These are phyloP conservation scores for Boletus tylopilopsis DNA, from an alignment of 768 basidiomycete genomes.

Conservation along the genomic window DNA sequence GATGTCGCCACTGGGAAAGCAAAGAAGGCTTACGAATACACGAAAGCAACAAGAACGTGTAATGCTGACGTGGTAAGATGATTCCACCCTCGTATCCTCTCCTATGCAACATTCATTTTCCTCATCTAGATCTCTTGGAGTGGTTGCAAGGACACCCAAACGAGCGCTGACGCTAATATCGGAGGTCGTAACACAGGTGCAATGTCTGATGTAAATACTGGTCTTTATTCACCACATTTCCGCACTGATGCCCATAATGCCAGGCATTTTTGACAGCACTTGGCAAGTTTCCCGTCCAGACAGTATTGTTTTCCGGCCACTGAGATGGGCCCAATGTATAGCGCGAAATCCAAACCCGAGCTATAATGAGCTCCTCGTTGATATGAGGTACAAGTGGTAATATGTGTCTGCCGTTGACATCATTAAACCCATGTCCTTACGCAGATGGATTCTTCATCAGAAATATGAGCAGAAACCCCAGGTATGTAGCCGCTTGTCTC, in stretches of 20 bases:
- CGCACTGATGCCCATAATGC: neutral
- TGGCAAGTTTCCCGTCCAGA: slow-evolving; percentile 31
- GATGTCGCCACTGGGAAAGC: slow-evolving; percentile 68
- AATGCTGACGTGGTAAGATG: slow-evolving; percentile 79
- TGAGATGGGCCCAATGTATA: slow-evolving; percentile 18
- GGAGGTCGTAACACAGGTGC: slow-evolving; percentile 67
- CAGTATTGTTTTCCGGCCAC: neutral
- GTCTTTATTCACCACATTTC: neutral
- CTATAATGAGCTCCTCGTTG: slow-evolving; percentile 46
- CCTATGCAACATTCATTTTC: neutral
- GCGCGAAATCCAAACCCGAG: slow-evolving; percentile 46
- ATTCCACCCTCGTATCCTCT: neutral
- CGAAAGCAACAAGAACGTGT: slow-evolving; percentile 66
- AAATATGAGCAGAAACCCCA: slow-evolving; percentile 61
- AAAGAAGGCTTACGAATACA: slow-evolving; percentile 58
- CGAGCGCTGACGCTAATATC: slow-evolving; percentile 75
- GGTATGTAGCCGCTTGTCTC: slow-evolving; percentile 13
- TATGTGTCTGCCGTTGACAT: neutral
- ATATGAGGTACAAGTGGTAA: slow-evolving; percentile 36
- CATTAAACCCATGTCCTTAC: neutral
- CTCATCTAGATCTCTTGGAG: slow-evolving; percentile 71
- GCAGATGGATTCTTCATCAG: slow-evolving; percentile 38
- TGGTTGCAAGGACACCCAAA: slow-evolving; percentile 78
- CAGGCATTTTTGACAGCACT: slow-evolving; percentile 59
- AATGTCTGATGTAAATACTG: slow-evolving; percentile 65